Evolutionary conservation across 257 asterid genomes (phyloP), one percentile per base, ranked within the genome.

Genomic region (Fraxinus americana): DNA sequence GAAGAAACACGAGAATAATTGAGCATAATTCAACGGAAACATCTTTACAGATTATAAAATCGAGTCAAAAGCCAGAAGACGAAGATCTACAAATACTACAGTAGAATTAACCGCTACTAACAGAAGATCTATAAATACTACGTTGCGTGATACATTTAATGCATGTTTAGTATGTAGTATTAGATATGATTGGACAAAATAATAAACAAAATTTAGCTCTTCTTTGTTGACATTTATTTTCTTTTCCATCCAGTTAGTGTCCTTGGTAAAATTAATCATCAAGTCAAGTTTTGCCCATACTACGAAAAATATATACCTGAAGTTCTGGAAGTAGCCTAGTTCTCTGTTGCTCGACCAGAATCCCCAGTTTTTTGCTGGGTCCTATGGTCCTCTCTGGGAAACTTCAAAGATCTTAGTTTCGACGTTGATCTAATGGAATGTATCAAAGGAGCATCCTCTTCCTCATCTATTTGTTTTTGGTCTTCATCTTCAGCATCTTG

Each of bases 401-500:
- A 67, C 86, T 77, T 88, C 77, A 91, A 76, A 36, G 96, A 88
- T 89, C 91, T 87, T 9, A 94, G 91, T 85, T 92, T 94, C 70
- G 98, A 79, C 23, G 96, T 86, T 66, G 94, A 84, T 84, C 84
- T 86, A 29, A 91, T 38, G 61, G 99, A 87, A 77, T 81, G 88
- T 74, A 89, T 88, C 85, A 92, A 78, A 74, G 97, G 96, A 12
- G 82, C 83, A 43, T 82, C 89, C 30, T 91, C 96, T 30, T 90
- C 92, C 36, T 89, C 93, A 7, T 88, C 96, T 39, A 87, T 90
- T 78, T 86, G 89, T 75, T 87, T 88, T 78, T 87, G 88, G 29
- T 87, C 81, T 75, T 82, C 90, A 43, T 76, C 87, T 66, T 84
- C 87, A 54, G 83, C 90, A 79, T 91, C 94, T 38, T 83, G 95